Conservation (phyloP, 2,329 filamentous ascomycete genomes). For the Xylaria hypoxylon region DNA sequence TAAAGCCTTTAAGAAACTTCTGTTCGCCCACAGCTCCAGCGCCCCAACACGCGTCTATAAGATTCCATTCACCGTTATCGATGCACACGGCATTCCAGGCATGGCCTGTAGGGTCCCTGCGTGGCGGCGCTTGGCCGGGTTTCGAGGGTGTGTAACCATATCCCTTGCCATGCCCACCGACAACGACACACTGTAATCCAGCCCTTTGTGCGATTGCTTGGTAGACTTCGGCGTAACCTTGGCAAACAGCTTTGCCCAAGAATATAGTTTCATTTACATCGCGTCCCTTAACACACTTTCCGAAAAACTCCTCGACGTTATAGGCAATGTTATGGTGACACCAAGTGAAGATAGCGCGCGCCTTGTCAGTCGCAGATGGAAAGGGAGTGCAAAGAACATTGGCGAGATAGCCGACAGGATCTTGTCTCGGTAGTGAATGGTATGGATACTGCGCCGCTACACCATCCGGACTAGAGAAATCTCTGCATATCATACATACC, state of each 20-base stretch:
- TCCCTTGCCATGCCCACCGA: slow-evolving; percentile 87
- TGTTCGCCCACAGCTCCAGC: slow-evolving; percentile 74
- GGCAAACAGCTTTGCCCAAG: slow-evolving; percentile 86
- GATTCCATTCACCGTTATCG: slow-evolving; percentile 89
- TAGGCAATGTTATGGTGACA: slow-evolving; percentile 93
- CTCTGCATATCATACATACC: slow-evolving; percentile 81
- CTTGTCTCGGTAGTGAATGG: slow-evolving; percentile 72
- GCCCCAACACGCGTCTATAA: slow-evolving; percentile 94
- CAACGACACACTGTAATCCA: slow-evolving; percentile 80
- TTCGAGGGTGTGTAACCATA: slow-evolving; percentile 75
- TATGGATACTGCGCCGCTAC: slow-evolving; percentile 83
- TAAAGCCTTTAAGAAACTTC: slow-evolving; percentile 76
- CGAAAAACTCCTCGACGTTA: slow-evolving; percentile 83
- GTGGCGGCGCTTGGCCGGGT: slow-evolving; percentile 74
- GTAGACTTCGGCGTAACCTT: slow-evolving; percentile 89
- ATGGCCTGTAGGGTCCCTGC: slow-evolving; percentile 72
- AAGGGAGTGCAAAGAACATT: slow-evolving; percentile 83
- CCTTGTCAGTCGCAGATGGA: slow-evolving; percentile 86
- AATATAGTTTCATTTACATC: slow-evolving; percentile 79
- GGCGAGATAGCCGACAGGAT: slow-evolving; percentile 80
- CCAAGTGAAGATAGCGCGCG: slow-evolving; percentile 93
- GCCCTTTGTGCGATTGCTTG: slow-evolving; percentile 80
- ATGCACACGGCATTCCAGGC: slow-evolving; percentile 95
- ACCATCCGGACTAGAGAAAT: slow-evolving; percentile 84
- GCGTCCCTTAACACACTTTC: slow-evolving; percentile 72